A percentile compares a stretch with the other conserved stretches of the same genome.
These are phyloP conservation scores for Hymenoscyphus fructigenus DNA, from an alignment of 2,329 filamentous ascomycete species.

Conservation along the genomic window DNA sequence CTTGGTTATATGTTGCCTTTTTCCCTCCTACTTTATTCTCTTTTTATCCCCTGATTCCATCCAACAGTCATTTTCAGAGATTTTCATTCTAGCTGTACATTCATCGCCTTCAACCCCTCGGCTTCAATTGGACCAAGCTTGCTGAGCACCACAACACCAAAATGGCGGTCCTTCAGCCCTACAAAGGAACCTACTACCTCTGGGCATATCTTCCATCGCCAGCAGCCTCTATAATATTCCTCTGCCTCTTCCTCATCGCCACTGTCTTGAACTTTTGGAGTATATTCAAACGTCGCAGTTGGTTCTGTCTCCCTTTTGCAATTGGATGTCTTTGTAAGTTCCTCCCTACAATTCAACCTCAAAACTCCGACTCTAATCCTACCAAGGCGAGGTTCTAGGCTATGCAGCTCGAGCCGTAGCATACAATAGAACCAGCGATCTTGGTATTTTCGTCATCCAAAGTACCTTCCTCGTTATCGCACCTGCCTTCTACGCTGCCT, in stretches of 20 bases:
- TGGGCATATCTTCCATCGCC: constrained; percentile 48
- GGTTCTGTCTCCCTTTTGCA: constrained; percentile 39
- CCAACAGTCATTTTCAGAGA: no score
- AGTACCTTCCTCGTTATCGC: constrained; percentile 39
- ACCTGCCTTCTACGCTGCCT: constrained; percentile 42
- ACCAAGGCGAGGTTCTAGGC: constrained; percentile 41
- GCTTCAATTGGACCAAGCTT: no score
- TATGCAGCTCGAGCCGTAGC: constrained; percentile 34
- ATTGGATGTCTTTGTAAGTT: constrained; percentile 42
- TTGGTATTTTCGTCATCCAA: constrained; percentile 39
- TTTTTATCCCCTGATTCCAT: no score
- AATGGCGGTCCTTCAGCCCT: constrained; percentile 32
- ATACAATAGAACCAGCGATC: constrained; percentile 24
- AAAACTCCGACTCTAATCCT: not conserved
- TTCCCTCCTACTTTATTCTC: no score
- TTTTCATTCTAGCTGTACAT: no score
- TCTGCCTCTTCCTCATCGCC: constrained; percentile 35
- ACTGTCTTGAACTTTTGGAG: constrained; percentile 35
- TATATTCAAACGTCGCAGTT: constrained; percentile 30
- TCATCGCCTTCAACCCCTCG: no score
- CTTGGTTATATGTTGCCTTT: no score
- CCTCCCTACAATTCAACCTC: no score
- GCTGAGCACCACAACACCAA: constrained; percentile 7
- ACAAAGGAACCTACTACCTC: constrained; percentile 37
- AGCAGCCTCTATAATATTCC: constrained; percentile 42